phyloP scores from a whole-genome alignment of 768 basidiomycete genomes.

The Russula sp. region DNA sequence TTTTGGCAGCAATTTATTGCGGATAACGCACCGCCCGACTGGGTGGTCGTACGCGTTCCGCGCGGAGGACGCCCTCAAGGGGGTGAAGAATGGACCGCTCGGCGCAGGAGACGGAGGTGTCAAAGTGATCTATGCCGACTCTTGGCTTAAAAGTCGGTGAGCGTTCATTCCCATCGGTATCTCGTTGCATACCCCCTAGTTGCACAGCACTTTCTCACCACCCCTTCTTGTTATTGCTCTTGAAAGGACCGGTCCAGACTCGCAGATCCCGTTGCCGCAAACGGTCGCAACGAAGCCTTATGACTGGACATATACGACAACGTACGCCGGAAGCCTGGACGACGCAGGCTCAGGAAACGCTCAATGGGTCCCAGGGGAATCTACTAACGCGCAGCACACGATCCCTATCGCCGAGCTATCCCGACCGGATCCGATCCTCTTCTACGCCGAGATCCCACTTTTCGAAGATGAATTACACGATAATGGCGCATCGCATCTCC shows the following conservation, averaged over 20 bases:
- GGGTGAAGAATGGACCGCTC: constrained; percentile 74
- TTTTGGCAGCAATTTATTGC: constrained; percentile 80
- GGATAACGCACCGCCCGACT: constrained; percentile 59
- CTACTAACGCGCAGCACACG: constrained; percentile 51
- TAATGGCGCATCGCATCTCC: constrained; percentile 83
- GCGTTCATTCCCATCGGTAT: constrained; percentile 29
- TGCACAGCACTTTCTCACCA: background rate
- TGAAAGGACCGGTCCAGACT: constrained; percentile 63
- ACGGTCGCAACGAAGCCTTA: constrained; percentile 81
- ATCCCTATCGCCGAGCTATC: constrained; percentile 87
- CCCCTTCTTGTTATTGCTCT: constrained; percentile 36
- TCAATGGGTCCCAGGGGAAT: constrained; percentile 55
- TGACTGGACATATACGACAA: constrained; percentile 98
- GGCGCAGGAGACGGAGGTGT: constrained; percentile 85
- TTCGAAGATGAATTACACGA: constrained; percentile 98
- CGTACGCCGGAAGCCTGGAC: constrained; percentile 62
- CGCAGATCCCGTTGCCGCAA: constrained; percentile 61
- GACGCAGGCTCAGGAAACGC: constrained; percentile 30
- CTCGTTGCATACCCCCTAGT: background rate
- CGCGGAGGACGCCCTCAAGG: constrained; percentile 61
- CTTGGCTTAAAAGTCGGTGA: constrained; percentile 89
- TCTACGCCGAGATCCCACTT: constrained; percentile 91
- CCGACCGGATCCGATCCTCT: constrained; percentile 93
- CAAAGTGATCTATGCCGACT: constrained; percentile 91
- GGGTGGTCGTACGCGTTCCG: constrained; percentile 68